Base-by-base conservation (phyloP, 1,284 basidiomycete genomes). In the Singerocomus rubriflavus region DNA sequence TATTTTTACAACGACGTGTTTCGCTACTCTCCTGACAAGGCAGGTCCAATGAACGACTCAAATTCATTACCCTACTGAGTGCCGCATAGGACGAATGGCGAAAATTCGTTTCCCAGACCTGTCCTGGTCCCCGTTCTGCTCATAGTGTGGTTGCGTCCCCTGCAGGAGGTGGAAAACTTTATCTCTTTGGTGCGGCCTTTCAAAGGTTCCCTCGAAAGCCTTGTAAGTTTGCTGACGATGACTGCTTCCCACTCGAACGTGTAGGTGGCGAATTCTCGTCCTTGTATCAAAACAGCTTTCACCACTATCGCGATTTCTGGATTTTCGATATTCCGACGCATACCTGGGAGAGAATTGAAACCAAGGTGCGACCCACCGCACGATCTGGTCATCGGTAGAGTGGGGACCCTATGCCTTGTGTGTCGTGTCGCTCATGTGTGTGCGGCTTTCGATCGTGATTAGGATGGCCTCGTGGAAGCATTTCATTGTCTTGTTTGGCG, bases 381-480 rank as follows among this genome's bases (percentile, higher is more conserved):
- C 76, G 94, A 27, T 91, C 88, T 13, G 94, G 94, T 1, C 92
- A 92, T 69, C 75, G 91, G 82, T 88, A 44, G 0, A 52, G 12
- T 30, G 1, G 6, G 0, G 4, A 37, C 16, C 2, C 3, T 25
- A 11, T 31, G 4, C 12, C 9, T 10, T 6, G 12, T 12, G 6
- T 7, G 1, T 16, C 0, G 2, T 13, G 5, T 47, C 13, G 11
- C 47, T 50, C 7, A 50, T 2, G 8, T 11, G 30, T 6, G n/a
- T n/a, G n/a, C n/a, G n/a, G 9, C 8, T 10, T 35, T 38, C 32
- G 25, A 25, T 16, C n/a, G 6, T 17, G 14, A 30, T 36, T 43
- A 88, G 91, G 25, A 94, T 97, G 92, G 87, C 88, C 0, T 77
- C 89, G 53, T 97, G 91, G 91, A 95, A 95, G 63, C 87, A 95